Conservation (phyloP, 83 land plant genomes). For the Isoetes engelmannii region DNA sequence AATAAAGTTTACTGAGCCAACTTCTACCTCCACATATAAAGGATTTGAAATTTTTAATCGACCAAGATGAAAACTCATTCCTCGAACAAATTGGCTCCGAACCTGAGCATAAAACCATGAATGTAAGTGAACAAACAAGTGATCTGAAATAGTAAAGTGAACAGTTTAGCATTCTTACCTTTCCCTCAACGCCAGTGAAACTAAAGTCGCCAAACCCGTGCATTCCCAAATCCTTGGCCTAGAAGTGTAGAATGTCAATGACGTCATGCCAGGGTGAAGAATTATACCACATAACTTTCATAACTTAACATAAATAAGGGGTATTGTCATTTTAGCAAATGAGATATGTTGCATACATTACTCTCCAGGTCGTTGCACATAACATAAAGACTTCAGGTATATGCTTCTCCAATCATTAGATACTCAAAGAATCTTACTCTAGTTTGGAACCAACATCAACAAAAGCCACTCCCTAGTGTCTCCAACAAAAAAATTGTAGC, state of each 20-base stretch:
- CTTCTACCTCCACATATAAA: constrained; percentile 28
- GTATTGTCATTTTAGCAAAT: no score
- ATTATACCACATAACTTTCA: no score
- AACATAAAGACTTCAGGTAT: no score
- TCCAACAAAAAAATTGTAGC: no score
- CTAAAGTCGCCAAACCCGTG: constrained; percentile 25
- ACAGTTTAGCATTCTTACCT: constrained; percentile 16
- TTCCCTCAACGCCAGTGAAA: constrained; percentile 25
- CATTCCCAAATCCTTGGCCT: constrained; percentile 31
- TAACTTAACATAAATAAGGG: no score
- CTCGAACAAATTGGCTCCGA: constrained; percentile 24
- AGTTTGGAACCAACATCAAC: no score
- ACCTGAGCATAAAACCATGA: constrained; percentile 20
- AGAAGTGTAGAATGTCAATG: background rate
- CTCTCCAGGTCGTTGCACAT: no score
- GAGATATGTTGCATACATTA: no score
- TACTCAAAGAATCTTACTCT: no score
- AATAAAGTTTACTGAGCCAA: background rate
- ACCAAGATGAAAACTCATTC: constrained; percentile 30
- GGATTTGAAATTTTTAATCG: constrained; percentile 26
- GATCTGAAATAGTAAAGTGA: background rate
- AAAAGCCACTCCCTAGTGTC: no score
- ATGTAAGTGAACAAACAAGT: background rate
- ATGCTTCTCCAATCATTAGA: no score
- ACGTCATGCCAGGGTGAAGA: no score